A percentile compares a stretch with the other conserved stretches of the same genome.
phyloP scores from a whole-genome alignment of 2,329 filamentous ascomycete genomes.

The Stagonosporopsis vannaccii region DNA sequence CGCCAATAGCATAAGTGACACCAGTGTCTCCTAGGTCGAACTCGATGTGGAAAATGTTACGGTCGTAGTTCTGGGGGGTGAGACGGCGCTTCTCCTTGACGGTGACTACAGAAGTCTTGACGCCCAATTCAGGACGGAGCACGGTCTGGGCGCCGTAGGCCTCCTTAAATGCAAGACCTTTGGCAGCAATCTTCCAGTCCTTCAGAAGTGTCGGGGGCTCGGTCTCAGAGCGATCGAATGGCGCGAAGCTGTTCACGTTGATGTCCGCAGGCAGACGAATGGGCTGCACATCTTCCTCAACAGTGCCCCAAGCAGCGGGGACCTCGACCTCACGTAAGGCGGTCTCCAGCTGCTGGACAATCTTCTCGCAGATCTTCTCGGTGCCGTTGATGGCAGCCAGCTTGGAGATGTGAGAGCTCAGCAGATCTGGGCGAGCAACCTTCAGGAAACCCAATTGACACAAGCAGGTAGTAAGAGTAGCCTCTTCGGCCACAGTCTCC shows the following conservation, averaged over 20 bases:
- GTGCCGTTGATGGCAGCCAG: slow-evolving; percentile 68
- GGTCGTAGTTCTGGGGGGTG: slow-evolving; percentile 87
- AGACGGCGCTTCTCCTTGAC: slow-evolving; percentile 96
- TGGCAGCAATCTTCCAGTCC: slow-evolving; percentile 84
- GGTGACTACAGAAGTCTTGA: slow-evolving; percentile 85
- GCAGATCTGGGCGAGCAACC: slow-evolving; percentile 72
- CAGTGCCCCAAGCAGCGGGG: slow-evolving; percentile 79
- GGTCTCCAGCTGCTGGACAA: slow-evolving; percentile 67
- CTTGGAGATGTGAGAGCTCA: slow-evolving; percentile 70
- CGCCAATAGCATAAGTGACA: slow-evolving; percentile 94
- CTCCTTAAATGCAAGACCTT: slow-evolving; percentile 92
- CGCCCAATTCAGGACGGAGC: slow-evolving; percentile 83
- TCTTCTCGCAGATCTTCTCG: slow-evolving; percentile 67
- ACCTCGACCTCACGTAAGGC: slow-evolving; percentile 77
- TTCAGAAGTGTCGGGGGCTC: slow-evolving; percentile 73
- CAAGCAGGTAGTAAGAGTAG: slow-evolving; percentile 69
- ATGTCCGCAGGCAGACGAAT: slow-evolving; percentile 68
- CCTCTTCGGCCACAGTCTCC: slow-evolving; percentile 71
- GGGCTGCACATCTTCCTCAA: slow-evolving; percentile 64
- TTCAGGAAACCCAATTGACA: slow-evolving; percentile 85
- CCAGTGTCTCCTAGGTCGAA: slow-evolving; percentile 93
- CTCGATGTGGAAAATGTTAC: slow-evolving; percentile 99
- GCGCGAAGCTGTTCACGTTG: slow-evolving; percentile 80
- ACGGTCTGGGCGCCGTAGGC: slow-evolving; percentile 77
- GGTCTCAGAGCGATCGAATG: slow-evolving; percentile 77